Percentiles rank a stretch among this genome's conserved stretches.
Evolutionary conservation across 2,329 filamentous ascomycete species (phyloP).

Genomic region (Arachnopeziza araneosa): DNA sequence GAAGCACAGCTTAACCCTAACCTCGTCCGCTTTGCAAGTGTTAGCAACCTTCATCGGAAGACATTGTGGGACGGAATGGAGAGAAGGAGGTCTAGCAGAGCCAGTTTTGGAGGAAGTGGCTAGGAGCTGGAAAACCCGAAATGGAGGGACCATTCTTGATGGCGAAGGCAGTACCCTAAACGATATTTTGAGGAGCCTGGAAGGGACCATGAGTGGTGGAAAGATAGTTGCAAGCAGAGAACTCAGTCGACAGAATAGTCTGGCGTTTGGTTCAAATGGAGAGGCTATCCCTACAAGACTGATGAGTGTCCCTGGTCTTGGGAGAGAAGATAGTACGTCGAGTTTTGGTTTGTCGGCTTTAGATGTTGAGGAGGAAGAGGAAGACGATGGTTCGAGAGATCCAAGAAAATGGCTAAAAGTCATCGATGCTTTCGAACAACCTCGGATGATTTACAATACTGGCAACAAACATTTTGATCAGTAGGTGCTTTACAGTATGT

Average conservation of each 20-base stretch:
- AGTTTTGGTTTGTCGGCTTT: constrained; percentile 59
- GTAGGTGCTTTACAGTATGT: constrained; percentile 37
- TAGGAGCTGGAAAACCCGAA: constrained; percentile 83
- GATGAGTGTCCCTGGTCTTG: constrained; percentile 45
- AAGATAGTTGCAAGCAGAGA: constrained; percentile 52
- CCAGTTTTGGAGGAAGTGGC: constrained; percentile 88
- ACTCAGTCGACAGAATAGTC: constrained; percentile 58
- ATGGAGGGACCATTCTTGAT: constrained; percentile 86
- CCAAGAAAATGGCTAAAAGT: constrained; percentile 80
- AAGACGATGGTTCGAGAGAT: constrained; percentile 54
- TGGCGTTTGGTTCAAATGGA: constrained; percentile 52
- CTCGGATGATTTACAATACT: constrained; percentile 69
- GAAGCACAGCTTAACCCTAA: constrained; percentile 91
- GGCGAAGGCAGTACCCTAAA: constrained; percentile 71
- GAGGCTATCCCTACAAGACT: constrained; percentile 49
- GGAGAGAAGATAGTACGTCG: constrained; percentile 56
- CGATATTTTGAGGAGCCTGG: constrained; percentile 75
- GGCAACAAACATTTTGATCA: constrained; percentile 87
- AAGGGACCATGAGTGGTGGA: constrained; percentile 86
- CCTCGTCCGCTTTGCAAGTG: constrained; percentile 76
- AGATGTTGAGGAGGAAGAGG: constrained; percentile 48
- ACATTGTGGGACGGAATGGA: constrained; percentile 93
- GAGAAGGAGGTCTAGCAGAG: constrained; percentile 90
- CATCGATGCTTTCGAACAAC: constrained; percentile 79
- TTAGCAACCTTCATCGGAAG: constrained; percentile 86